Evolutionary conservation across 805 yeast genomes (phyloP).

Genomic region (Allodekkera sacchari): DNA sequence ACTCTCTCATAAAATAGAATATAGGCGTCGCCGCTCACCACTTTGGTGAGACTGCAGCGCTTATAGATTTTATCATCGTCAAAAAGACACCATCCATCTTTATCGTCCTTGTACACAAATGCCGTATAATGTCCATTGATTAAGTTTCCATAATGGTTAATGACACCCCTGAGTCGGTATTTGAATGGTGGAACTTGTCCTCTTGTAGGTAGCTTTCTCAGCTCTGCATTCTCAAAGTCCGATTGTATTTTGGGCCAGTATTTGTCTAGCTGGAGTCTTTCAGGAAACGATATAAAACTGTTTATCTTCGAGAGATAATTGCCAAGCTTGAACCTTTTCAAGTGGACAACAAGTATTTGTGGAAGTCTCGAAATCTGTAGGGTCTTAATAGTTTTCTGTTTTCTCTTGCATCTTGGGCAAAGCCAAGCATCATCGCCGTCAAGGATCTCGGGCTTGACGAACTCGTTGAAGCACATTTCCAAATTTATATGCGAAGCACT

Average conservation of each 20-base stretch:
- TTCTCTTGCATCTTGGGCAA: conserved; percentile 66
- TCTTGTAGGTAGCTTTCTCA: conserved; percentile 47
- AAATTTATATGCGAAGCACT: conserved; percentile 25
- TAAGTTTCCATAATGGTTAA: conserved; percentile 75
- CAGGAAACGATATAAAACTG: conserved; percentile 61
- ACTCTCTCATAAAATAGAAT: conserved; percentile 66
- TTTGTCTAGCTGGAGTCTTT: conserved; percentile 42
- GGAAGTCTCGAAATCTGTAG: conserved; percentile 75
- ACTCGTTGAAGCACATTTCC: conserved; percentile 66
- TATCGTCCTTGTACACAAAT: conserved; percentile 55
- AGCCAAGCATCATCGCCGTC: conserved; percentile 79
- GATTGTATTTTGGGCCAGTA: conserved; percentile 58
- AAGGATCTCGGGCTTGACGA: conserved; percentile 64
- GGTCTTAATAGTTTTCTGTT: conserved; percentile 57
- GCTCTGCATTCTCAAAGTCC: conserved; percentile 34
- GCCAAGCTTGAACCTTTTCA: conserved; percentile 67
- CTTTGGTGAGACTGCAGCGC: conserved; percentile 40
- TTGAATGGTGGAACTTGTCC: conserved; percentile 77
- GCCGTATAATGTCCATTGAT: conserved; percentile 88
- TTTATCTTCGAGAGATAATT: conserved; percentile 50
- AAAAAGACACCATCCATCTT: conserved; percentile 68
- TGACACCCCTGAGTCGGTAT: conserved; percentile 72
- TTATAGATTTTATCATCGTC: conserved; percentile 69
- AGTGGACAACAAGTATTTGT: conserved; percentile 67
- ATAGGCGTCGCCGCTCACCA: conserved; percentile 69